Percentiles rank a stretch among this genome's conserved stretches.
phyloP scores from a whole-genome alignment of 2,329 filamentous ascomycete genomes.

The Falciphora oryzae region DNA sequence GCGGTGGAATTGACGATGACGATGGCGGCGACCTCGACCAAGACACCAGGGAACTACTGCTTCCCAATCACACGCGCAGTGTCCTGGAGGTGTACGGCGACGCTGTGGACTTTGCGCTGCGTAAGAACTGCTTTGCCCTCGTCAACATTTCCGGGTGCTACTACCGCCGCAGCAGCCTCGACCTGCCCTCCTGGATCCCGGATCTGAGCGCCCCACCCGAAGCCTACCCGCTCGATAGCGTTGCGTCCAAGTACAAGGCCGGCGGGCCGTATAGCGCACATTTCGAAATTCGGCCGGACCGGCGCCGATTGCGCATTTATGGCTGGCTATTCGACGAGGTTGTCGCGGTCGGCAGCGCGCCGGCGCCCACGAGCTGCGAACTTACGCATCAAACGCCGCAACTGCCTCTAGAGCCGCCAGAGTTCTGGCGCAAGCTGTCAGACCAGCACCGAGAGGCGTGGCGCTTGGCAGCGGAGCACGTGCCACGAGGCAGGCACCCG shows the following conservation, averaged over 20 bases:
- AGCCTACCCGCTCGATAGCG: not conserved
- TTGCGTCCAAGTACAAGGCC: not conserved
- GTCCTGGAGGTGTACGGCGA: not conserved
- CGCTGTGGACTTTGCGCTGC: not conserved
- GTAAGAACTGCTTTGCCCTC: not conserved
- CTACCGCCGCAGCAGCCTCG: not conserved
- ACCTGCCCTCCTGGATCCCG: not conserved
- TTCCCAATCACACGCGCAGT: not conserved
- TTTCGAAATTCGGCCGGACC: not conserved
- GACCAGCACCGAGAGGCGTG: not conserved
- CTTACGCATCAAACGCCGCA: not conserved
- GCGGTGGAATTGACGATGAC: not conserved
- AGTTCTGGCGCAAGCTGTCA: not conserved
- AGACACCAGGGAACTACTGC: not conserved
- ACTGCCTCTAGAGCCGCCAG: not conserved
- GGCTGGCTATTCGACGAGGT: not conserved
- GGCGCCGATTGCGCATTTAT: not conserved
- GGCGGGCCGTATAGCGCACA: not conserved
- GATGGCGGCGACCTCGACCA: not conserved
- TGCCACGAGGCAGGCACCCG: not conserved
- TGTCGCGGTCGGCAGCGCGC: not conserved
- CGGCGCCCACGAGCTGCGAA: not conserved
- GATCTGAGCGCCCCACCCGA: not conserved
- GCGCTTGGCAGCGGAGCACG: not conserved
- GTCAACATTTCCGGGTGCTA: not conserved